Evolutionary conservation across 345 rosid species (phyloP).

Genomic region (Melastoma malabathricum): DNA sequence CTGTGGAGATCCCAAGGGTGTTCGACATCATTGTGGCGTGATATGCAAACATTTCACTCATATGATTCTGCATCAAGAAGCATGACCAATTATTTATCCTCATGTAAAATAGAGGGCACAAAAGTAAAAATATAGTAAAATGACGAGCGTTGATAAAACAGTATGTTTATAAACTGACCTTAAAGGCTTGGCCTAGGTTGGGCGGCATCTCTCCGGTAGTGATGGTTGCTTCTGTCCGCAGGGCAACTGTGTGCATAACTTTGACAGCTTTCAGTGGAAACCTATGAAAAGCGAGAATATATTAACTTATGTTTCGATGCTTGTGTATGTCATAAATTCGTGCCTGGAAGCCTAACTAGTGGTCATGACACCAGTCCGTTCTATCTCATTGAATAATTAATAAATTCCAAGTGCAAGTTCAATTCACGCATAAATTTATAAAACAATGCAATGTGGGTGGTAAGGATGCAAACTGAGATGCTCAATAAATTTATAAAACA

Average conservation of each 20-base stretch:
- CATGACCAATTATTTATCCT: slow-evolving; percentile 10
- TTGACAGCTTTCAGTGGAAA: slow-evolving; percentile 93
- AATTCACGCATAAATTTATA: too few species aligned
- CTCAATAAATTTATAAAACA: too few species aligned
- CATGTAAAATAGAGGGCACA: slow-evolving; percentile 6
- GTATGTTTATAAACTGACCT: slow-evolving; percentile 22
- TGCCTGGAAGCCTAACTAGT: too few species aligned
- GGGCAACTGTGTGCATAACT: slow-evolving; percentile 94
- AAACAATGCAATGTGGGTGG: too few species aligned
- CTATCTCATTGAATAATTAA: neutral
- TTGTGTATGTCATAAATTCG: neutral
- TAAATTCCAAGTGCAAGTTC: neutral
- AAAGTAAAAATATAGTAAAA: neutral
- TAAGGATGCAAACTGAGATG: too few species aligned
- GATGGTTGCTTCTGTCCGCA: slow-evolving; percentile 88
- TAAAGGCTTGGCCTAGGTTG: slow-evolving; percentile 83
- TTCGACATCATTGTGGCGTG: slow-evolving; percentile 99
- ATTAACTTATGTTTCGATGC: neutral
- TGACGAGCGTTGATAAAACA: slow-evolving; percentile 1
- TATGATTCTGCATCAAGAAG: slow-evolving; percentile 57
- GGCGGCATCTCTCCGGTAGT: slow-evolving; percentile 64
- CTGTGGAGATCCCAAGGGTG: slow-evolving; percentile 89
- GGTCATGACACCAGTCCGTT: neutral
- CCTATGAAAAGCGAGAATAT: slow-evolving; percentile 22
- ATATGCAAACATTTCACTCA: slow-evolving; percentile 99